Evolutionary conservation across 371 early-diverging fungal species (phyloP), one percentile per base, ranked within the genome.

Genomic region (Rhizomucor miehei): DNA sequence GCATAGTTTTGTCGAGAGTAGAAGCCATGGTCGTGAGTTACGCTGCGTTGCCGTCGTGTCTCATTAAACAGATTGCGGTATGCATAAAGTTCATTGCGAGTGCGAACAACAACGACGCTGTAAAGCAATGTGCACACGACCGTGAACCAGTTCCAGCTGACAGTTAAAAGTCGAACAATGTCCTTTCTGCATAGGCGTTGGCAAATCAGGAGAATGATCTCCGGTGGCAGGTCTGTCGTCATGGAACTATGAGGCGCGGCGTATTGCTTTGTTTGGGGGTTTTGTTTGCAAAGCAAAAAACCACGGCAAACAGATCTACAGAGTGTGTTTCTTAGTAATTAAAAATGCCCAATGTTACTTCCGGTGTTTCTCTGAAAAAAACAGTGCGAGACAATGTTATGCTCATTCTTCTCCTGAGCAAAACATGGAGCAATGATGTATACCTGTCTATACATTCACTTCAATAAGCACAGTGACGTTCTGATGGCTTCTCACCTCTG

Each of bases 61-160:
- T 57, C 57, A 25, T 41, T 38, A 25, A 57, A 57, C 36, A 57
- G 40, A 44, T 57, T 57, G 1, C 51, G 46, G 46, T 57, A 57
- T 13, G 48, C 43, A 21, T 45, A 57, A 17, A 36, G 45, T 1
- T 57, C 57, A 13, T 25, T 44, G 8, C 37, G 1, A 19, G 24
- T 51, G 12, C 45, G 51, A 17, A 57, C 38, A 13, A 25, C 35
- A 13, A 57, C 11, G 1, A 23, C 44, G 23, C 20, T 20, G 16
- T 57, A 57, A 11, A 57, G 37, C 24, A 37, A 19, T 3, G 38
- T 25, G 17, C 38, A n/a, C 34, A 46, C 47, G 11, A 57, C 46
- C 23, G 17, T 25, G 20, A 44, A 35, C 57, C 57, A 57, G 24
- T 57, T 50, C 0, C 57, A 51, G 45, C 51, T 51, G 39, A 57